A percentile compares a stretch with the other conserved stretches of the same genome.
These are phyloP conservation scores for Epichloe hybrida DNA, from an alignment of 2,329 filamentous ascomycete genomes.

Conservation along the genomic window DNA sequence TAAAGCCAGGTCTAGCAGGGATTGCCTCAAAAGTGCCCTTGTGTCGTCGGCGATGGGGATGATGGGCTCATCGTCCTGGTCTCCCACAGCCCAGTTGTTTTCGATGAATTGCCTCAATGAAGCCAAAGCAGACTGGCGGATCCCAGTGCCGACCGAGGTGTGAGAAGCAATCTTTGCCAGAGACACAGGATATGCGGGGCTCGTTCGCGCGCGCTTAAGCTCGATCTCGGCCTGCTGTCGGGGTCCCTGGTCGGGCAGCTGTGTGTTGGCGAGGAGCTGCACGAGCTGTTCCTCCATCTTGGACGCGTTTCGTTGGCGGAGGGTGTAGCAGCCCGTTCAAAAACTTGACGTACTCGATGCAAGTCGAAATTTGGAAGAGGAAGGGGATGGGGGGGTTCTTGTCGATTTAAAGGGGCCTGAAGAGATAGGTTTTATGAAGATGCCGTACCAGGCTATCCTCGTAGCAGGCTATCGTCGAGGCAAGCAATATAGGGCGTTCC, in stretches of 20 bases:
- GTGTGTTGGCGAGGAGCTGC: slow-evolving; percentile 74
- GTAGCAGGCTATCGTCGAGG: neutral
- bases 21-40: slow-evolving; percentile 59
- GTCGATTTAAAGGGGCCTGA: neutral
- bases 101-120: slow-evolving; percentile 73
- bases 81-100: slow-evolving; percentile 66
- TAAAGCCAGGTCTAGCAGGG: slow-evolving; percentile 65
- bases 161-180: slow-evolving; percentile 73
- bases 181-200: slow-evolving; percentile 61
- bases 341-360: neutral
- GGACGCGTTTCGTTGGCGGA: slow-evolving; percentile 6
- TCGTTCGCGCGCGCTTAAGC: slow-evolving; percentile 55
- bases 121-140: slow-evolving; percentile 73
- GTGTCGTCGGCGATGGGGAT: slow-evolving; percentile 58
- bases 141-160: slow-evolving; percentile 53
- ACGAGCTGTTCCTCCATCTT: slow-evolving; percentile 87
- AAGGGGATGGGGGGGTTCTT: too few relatives aligned
- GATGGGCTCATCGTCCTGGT: slow-evolving; percentile 50
- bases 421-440: neutral
- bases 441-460: neutral
- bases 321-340: neutral
- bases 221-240: slow-evolving; percentile 80
- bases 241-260: slow-evolving; percentile 59
- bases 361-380: neutral
- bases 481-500: neutral